Evolutionary conservation across 1,284 basidiomycete genomes (phyloP), one percentile per base, ranked within the genome.

Genomic region (Sanghuangporus baumii): DNA sequence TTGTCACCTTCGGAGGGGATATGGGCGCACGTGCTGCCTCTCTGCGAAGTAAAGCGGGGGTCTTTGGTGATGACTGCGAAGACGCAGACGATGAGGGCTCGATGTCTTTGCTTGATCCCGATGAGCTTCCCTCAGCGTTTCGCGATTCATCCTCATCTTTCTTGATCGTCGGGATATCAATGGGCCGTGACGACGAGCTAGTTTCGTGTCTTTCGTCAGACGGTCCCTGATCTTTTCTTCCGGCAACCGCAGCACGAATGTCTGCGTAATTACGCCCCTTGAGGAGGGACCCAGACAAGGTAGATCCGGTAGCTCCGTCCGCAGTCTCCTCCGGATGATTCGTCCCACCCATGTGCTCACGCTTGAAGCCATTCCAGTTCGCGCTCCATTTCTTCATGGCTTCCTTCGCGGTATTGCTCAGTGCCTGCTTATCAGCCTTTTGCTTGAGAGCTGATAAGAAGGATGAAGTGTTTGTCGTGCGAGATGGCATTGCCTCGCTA

Each of bases 371-470:
- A 50, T 79, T 82, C 89, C 89, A 94, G 66, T 86, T 91, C 18
- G 86, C 87, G 20, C 93, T 87, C 92, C 93, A 95, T 72, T 94
- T 94, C 60, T 87, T 86, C 79, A 95, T 87, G 12, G 88, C 82
- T 71, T 95, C 93, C 72, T 88, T 89, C 3, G 93, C 93, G 1
- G 86, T 86, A 68, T 87, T 87, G 69, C 84, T 86, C 23, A 94
- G 75, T 1, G 90, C 90, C 71, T 93, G 87, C 71, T 93, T 94
- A 73, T 95, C 93, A 14, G 82, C 82, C 48, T 87, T 87, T 23
- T 91, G 85, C 71, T 87, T 89, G 59, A 91, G 77, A 14, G 87
- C 84, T n/a, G 87, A 84, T 59, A 91, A 82, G 75, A 89, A 86
- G 12, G 81, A 81, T n/a, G 63, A 58, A 6, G 63, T 55, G 40